A percentile compares a stretch with the other conserved stretches of the same genome.
Evolutionary conservation across 164 flowering plant species (phyloP).

Genomic region (Paratinospora sagittata): DNA sequence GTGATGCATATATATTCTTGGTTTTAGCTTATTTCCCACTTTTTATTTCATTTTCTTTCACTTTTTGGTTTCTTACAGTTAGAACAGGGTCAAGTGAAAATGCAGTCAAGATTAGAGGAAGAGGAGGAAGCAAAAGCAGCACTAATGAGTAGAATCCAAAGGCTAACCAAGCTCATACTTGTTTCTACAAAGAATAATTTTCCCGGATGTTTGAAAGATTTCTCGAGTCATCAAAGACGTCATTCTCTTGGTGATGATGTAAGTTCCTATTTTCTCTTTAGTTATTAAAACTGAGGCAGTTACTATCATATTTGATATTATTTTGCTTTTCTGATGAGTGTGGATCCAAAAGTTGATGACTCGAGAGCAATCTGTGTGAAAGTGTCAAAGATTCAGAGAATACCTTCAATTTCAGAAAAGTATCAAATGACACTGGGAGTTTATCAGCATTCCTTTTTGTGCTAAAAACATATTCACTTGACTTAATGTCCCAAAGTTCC

Average conservation of each 20-base stretch:
- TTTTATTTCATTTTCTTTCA: background rate
- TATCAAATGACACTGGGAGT: no score
- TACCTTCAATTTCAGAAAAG: no score
- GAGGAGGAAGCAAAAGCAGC: slow-evolving; percentile 99
- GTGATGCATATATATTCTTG: background rate
- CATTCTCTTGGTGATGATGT: slow-evolving; percentile 73
- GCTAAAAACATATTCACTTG: no score
- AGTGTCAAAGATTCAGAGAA: background rate
- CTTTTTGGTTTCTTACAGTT: slow-evolving; percentile 40
- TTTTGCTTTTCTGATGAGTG: background rate
- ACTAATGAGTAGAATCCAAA: slow-evolving; percentile 95
- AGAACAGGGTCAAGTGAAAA: slow-evolving; percentile 96
- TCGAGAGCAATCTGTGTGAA: background rate
- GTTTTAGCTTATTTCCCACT: background rate
- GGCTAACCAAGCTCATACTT: slow-evolving; percentile 92
- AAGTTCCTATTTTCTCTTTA: slow-evolving; percentile 21
- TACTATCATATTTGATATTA: no score
- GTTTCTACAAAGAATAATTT: slow-evolving; percentile 87
- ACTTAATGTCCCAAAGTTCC: no score
- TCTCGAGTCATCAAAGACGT: slow-evolving; percentile 52
- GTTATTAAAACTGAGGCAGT: background rate
- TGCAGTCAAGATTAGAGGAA: slow-evolving; percentile 97
- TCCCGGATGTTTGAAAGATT: slow-evolving; percentile 63
- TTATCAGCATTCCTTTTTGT: no score
- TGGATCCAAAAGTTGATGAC: background rate